Evolutionary conservation across 768 basidiomycete species (phyloP), one percentile per base, ranked within the genome.

Genomic region (Hypholoma fasciculare): DNA sequence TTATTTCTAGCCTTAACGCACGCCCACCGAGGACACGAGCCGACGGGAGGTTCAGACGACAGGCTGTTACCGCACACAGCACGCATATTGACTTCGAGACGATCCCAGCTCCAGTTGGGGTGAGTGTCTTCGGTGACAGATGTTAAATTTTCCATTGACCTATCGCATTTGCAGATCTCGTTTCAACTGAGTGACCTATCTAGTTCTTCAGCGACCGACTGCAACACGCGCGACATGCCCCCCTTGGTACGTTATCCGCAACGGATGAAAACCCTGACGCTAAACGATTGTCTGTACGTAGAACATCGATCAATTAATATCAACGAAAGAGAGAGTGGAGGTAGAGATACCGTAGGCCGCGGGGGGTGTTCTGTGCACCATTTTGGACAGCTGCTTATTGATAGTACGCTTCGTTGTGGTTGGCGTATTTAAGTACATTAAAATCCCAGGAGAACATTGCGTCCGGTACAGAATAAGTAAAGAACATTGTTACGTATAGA

Each of bases 61-160:
- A 4, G 2, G 23, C 48, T 23, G 48, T 6, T 34, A 34, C 30
- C 6, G 30, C 23, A 16, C 9, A 23, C 12, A 49, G 48, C 48
- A 49, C 48, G n/a, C 48, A 30, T 27, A 49, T 49, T 12, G 48
- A 49, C 48, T 49, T 49, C 7, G 48, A 49, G 48, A 49, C 48
- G 1, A 30, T 30, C 23, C 48, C 48, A 26, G n/a, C 12, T 11
- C 23, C 48, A 4, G 27, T 49, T 6, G 48, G 48, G 48, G 48
- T 49, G 26, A 9, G 9, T 7, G 27, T 46, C 44, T 19, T 19
- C 20, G 17, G 6, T 6, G 1, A 1, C 30, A 30, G 27, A 23
- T 12, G 48, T 27, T 12, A 23, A 7, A 42, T 14, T 16, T 16
- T 7, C 48, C 16, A n/a, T 23, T 27, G 11, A 49, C 27, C 27